Conservation (phyloP, 257 asterid genomes). For the Catharanthus roseus region DNA sequence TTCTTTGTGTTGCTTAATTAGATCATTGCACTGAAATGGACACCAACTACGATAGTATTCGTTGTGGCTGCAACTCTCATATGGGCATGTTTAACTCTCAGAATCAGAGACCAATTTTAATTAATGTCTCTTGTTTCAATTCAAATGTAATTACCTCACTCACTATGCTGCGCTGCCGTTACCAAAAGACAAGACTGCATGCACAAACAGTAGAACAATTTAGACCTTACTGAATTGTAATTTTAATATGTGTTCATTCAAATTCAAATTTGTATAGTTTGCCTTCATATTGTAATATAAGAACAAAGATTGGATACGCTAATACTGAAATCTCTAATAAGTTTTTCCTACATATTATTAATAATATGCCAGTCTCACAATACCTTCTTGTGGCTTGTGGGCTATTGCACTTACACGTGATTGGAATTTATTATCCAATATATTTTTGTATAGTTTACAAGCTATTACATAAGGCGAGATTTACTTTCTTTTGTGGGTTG, state of each 20-base stretch:
- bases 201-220: background rate
- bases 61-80: slow-evolving; percentile 36
- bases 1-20: slow-evolving; percentile 17
- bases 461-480: no score
- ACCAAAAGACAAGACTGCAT: no score
- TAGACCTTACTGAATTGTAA: background rate
- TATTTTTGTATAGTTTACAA: no score
- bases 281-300: background rate
- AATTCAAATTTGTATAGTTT: background rate
- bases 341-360: no score
- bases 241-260: background rate
- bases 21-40: slow-evolving; percentile 59
- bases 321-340: no score
- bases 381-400: no score
- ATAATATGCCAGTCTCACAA: no score
- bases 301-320: no score
- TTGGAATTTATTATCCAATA: no score
- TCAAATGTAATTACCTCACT: background rate
- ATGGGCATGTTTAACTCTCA: slow-evolving; percentile 29
- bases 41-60: slow-evolving; percentile 36
- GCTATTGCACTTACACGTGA: no score
- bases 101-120: slow-evolving; percentile 20
- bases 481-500: no score
- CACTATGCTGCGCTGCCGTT: no score
- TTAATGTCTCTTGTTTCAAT: background rate